These are phyloP conservation scores for Curvularia verruculosa DNA, from an alignment of 2,329 filamentous ascomycete genomes.

Conservation along the genomic window DNA sequence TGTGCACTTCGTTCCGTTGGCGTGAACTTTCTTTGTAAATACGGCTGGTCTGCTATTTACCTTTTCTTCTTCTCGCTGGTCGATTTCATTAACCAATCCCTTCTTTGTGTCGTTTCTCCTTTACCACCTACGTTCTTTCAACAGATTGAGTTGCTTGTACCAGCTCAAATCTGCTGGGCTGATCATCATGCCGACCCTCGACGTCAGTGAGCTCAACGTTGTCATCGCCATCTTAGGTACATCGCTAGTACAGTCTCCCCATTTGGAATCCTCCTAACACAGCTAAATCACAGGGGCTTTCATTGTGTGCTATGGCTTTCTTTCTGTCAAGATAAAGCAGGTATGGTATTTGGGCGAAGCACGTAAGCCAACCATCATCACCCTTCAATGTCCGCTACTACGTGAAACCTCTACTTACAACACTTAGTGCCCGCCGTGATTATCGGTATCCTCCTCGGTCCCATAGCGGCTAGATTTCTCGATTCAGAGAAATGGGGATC, in stretches of 20 bases:
- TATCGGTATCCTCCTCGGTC: conserved; percentile 62
- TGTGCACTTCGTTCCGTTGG: neutral
- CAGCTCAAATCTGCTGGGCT: neutral
- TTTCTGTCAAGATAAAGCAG: conserved; percentile 61
- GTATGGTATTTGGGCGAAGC: conserved; percentile 63
- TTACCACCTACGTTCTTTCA: neutral
- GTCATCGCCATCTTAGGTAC: conserved; percentile 56
- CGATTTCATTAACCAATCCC: neutral
- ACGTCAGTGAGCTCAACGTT: conserved; percentile 61
- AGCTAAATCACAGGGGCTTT: conserved; percentile 50
- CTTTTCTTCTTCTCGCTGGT: neutral
- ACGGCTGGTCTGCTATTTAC: neutral
- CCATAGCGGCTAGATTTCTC: conserved; percentile 61
- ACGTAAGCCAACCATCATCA: conserved; percentile 39
- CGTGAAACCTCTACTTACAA: conserved; percentile 1
- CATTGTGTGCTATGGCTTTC: conserved; percentile 57
- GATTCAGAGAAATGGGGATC: conserved; percentile 51
- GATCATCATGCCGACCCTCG: conserved; percentile 54
- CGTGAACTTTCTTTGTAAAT: neutral
- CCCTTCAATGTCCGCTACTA: neutral
- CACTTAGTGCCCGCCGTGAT: conserved; percentile 52
- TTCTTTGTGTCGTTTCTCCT: neutral
- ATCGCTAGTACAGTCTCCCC: conserved; percentile 4
- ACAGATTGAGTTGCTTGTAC: too few species aligned
- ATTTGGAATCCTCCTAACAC: neutral